phyloP scores from a whole-genome alignment of 441 rosid genomes.

The Daphne laureola region DNA sequence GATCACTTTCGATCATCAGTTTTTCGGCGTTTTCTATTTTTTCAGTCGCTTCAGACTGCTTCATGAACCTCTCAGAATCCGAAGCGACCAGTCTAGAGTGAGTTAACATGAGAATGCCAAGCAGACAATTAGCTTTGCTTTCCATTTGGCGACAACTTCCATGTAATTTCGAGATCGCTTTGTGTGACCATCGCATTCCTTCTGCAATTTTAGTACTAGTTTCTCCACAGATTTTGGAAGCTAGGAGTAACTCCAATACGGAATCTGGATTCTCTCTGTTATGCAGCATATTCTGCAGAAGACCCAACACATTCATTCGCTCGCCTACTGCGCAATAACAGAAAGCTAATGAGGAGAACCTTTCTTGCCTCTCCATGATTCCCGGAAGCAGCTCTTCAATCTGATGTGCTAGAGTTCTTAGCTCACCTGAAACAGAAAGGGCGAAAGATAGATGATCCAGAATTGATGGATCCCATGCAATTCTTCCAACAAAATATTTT shows the following conservation, averaged over 20 bases:
- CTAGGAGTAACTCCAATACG: slow-evolving; percentile 29
- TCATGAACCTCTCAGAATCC: slow-evolving; percentile 22
- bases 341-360: slow-evolving; percentile 27
- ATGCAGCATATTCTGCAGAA: slow-evolving; percentile 30
- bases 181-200: slow-evolving; percentile 26
- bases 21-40: slow-evolving; percentile 31
- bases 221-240: slow-evolving; percentile 46
- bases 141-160: slow-evolving; percentile 30
- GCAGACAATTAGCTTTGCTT: slow-evolving; percentile 32
- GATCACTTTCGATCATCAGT: slow-evolving; percentile 29
- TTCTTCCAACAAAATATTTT: slow-evolving; percentile 27
- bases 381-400: slow-evolving; percentile 39
- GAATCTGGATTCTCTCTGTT: slow-evolving; percentile 27
- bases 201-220: slow-evolving; percentile 23
- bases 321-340: slow-evolving; percentile 40
- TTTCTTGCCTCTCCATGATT: slow-evolving; percentile 25
- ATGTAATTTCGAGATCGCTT: slow-evolving; percentile 24
- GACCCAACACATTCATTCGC: slow-evolving; percentile 30
- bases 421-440: slow-evolving; percentile 37
- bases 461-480: slow-evolving; percentile 39
- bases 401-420: slow-evolving; percentile 31
- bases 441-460: slow-evolving; percentile 44
- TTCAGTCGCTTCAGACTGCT: slow-evolving; percentile 29
- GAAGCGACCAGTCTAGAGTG: slow-evolving; percentile 28
- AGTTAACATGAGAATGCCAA: slow-evolving; percentile 32